Evolutionary conservation across 805 yeast genomes (phyloP), one percentile per base, ranked within the genome.

Genomic region (Huiozyma naganishii): DNA sequence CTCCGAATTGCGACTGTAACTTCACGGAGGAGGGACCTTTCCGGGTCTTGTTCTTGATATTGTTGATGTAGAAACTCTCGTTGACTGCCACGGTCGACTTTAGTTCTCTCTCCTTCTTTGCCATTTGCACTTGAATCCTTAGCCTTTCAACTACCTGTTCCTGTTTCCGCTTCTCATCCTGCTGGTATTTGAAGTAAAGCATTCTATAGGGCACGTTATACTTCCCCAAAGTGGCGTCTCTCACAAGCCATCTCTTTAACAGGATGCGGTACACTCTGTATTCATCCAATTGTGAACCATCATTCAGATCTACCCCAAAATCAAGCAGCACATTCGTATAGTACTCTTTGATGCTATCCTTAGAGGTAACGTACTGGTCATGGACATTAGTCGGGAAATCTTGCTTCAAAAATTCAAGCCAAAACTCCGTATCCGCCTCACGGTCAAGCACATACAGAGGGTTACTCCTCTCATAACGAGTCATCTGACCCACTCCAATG

Each of bases 351-450:
- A 62, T 54, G n/a, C 32, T 47, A 23, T 48, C 53, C 40, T 51
- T 54, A 41, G 55, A 55, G 4, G 60, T 49, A 1, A 62, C 52
- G 44, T 43, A 67, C 6, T 58, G 45, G 27, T 61, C 63, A 29
- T 53, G 60, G 5, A 59, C 53, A 49, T 62, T 57, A n/a, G 56
- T 56, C 1, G 70, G 67, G 46, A 61, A 68, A 23, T 68, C 66
- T 34, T 47, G 53, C 39, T 51, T 53, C 6, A 68, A 39, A 23
- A 63, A 44, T 2, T 49, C 43, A 4, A 44, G 44, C 72, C 72
- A 68, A 1, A 64, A 44, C 8, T 59, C 60, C 39, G 65, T 69
- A 49, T 67, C 71, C 23, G 23, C 23, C 23, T 17, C 23, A 17
- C 23, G 23, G 34, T 68, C 71, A 37, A 68, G 55, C 1, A 67